Percentiles rank a stretch among this genome's conserved stretches.
Conservation (phyloP, 2,329 filamentous ascomycete genomes). For the Phaeomoniella chlamydospora region DNA sequence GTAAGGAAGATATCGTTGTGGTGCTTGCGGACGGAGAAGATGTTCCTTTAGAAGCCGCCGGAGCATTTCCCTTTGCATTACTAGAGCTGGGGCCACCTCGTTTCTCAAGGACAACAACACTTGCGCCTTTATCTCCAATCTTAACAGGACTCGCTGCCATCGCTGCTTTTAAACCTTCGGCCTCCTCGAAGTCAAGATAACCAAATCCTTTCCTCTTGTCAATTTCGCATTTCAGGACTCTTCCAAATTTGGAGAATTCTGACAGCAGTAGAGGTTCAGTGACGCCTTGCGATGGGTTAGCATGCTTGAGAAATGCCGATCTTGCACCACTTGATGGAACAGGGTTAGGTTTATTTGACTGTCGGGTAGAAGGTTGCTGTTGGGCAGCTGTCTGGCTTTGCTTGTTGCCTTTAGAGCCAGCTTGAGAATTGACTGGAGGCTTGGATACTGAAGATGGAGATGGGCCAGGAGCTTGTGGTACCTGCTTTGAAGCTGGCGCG, state of each 20-base stretch:
- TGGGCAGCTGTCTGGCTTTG: conserved; percentile 5
- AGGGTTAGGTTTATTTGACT: conserved; percentile 16
- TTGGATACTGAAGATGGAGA: conserved; percentile 1
- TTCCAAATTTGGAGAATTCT: conserved; percentile 59
- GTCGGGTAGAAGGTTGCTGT: conserved; percentile 6
- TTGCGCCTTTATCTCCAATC: conserved; percentile 57
- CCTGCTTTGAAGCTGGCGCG: conserved; percentile 15
- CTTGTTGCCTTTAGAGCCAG: conserved; percentile 3
- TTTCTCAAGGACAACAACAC: conserved; percentile 74
- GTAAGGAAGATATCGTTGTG: neutral
- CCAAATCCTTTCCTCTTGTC: conserved; percentile 92
- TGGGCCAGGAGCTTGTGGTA: conserved; percentile 5
- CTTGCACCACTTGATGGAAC: conserved; percentile 33
- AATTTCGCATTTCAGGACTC: conserved; percentile 70
- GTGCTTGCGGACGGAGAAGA: conserved; percentile 3
- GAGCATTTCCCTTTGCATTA: conserved; percentile 1
- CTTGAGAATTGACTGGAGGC: neutral
- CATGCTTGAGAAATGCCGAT: conserved; percentile 67
- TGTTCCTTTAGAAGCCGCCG: conserved; percentile 4
- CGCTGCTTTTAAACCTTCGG: conserved; percentile 59
- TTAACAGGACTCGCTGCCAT: conserved; percentile 67
- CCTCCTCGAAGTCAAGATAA: conserved; percentile 74
- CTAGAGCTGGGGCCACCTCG: conserved; percentile 3
- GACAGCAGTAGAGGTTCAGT: conserved; percentile 67
- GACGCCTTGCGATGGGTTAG: conserved; percentile 80